These are phyloP conservation scores for Parascedosporium putredinis DNA, from an alignment of 2,329 filamentous ascomycete genomes.

Conservation along the genomic window DNA sequence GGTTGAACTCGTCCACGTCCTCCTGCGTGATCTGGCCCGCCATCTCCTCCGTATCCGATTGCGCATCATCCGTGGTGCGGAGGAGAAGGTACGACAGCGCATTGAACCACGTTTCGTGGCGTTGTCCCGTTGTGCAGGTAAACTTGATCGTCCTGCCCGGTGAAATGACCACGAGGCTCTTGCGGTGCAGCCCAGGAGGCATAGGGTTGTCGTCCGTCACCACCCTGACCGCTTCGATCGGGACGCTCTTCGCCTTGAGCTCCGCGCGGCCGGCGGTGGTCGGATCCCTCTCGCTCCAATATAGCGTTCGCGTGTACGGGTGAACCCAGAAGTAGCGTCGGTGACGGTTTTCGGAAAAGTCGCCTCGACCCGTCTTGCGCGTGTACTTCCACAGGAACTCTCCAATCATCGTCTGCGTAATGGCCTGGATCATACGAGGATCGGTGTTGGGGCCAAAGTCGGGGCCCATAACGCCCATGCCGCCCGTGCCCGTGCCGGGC, in stretches of 20 bases:
- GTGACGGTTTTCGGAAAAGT: constrained; percentile 82
- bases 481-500: constrained; percentile 42
- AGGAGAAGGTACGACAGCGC: constrained; percentile 86
- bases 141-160: constrained; percentile 86
- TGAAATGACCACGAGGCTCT: constrained; percentile 83
- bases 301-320: constrained; percentile 89
- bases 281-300: constrained; percentile 92
- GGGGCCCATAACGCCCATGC: constrained; percentile 17
- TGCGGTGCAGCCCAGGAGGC: constrained; percentile 86
- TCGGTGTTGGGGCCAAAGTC: constrained; percentile 65
- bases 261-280: constrained; percentile 67
- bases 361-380: constrained; percentile 78
- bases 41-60: constrained; percentile 49
- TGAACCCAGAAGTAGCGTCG: constrained; percentile 98
- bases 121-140: constrained; percentile 83
- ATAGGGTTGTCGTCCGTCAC: constrained; percentile 91
- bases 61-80: constrained; percentile 53
- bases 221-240: constrained; percentile 85
- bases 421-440: constrained; percentile 96
- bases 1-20: constrained; percentile 74
- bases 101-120: constrained; percentile 98
- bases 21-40: constrained; percentile 48
- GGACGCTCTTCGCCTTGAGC: constrained; percentile 74
- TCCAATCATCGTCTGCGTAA: constrained; percentile 98
- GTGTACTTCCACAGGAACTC: constrained; percentile 99